These are phyloP conservation scores for Aspergillus kassunensis DNA, from an alignment of 495 filamentous ascomycete species.

Conservation along the genomic window DNA sequence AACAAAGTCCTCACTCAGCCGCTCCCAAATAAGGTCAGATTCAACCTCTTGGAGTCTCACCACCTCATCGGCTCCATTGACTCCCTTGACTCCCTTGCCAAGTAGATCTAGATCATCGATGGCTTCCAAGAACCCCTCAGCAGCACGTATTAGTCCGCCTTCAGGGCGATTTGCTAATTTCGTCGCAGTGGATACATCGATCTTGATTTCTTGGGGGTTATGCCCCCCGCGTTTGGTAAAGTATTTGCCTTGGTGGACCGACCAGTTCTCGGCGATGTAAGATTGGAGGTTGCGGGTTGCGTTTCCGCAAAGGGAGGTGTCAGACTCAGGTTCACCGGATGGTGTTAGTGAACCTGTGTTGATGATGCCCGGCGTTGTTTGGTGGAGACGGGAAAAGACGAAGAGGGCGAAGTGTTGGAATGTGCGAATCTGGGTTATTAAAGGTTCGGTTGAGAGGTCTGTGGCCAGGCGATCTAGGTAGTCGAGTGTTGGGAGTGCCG, in stretches of 20 bases:
- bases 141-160: conserved; percentile 22
- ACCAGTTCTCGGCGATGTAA: conserved; percentile 38
- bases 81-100: no score
- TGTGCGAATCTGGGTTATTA: conserved; percentile 11
- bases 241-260: conserved; percentile 33
- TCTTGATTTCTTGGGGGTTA: conserved; percentile 30
- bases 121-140: conserved; percentile 15
- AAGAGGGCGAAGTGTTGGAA: background rate
- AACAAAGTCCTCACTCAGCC: background rate
- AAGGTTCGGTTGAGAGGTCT: conserved; percentile 4
- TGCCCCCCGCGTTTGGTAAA: conserved; percentile 36
- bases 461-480: conserved; percentile 43
- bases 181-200: conserved; percentile 22
- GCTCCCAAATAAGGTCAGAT: background rate
- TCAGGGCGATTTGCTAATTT: conserved; percentile 21
- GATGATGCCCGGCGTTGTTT: background rate
- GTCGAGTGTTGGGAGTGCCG: conserved; percentile 46
- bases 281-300: conserved; percentile 35
- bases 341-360: background rate
- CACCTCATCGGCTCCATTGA: background rate
- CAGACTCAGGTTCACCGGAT: no score
- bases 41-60: background rate
- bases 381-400: conserved; percentile 11
- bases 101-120: conserved; percentile 23
- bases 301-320: background rate